phyloP scores from a whole-genome alignment of 148 eudicot genomes.

The Heliosperma pusillum region DNA sequence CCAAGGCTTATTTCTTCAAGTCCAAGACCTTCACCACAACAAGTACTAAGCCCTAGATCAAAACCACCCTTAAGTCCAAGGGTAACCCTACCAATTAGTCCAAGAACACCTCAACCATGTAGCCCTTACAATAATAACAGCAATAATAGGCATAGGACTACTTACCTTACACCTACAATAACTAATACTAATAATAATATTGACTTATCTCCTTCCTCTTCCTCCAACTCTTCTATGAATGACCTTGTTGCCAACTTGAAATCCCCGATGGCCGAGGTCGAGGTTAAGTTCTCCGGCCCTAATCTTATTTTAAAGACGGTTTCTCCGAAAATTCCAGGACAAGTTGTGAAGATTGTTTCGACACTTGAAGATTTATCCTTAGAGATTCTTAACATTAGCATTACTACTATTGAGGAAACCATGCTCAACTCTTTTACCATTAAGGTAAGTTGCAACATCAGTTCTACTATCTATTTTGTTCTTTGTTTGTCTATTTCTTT shows the following conservation, averaged over 20 bases:
- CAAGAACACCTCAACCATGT: constrained; percentile 79
- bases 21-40: constrained; percentile 51
- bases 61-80: constrained; percentile 85
- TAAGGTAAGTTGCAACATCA: constrained; percentile 45
- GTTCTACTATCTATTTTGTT: too few species aligned
- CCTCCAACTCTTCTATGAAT: constrained; percentile 41
- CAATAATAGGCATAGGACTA: constrained; percentile 28
- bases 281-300: constrained; percentile 76
- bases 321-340: constrained; percentile 65
- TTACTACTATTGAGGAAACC: constrained; percentile 63
- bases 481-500: neutral
- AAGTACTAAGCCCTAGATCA: constrained; percentile 53
- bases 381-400: constrained; percentile 63
- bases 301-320: constrained; percentile 66
- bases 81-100: constrained; percentile 68
- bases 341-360: constrained; percentile 61
- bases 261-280: constrained; percentile 76
- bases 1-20: constrained; percentile 64
- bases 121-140: constrained; percentile 48
- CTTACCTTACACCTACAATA: constrained; percentile 30
- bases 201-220: constrained; percentile 46
- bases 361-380: constrained; percentile 67
- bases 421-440: constrained; percentile 82
- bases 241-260: constrained; percentile 70
- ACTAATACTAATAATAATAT: constrained; percentile 25